Conservation (phyloP, 2,329 filamentous ascomycete genomes). For the Venturia carpophila region DNA sequence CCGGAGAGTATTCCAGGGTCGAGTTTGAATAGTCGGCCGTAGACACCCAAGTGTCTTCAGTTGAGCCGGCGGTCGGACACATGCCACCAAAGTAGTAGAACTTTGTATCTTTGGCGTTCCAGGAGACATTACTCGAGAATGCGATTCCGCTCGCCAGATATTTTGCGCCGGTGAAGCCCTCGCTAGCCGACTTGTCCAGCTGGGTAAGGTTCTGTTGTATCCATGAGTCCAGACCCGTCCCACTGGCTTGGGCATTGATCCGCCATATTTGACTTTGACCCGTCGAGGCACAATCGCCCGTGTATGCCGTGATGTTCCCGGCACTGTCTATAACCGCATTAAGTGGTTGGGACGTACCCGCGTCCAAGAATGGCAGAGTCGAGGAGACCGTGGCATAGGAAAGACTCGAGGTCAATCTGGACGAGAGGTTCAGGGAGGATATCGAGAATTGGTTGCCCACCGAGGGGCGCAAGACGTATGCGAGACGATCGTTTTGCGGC, state of each 20-base stretch:
- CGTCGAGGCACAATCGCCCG: constrained; percentile 59
- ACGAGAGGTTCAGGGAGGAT: constrained; percentile 58
- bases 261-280: constrained; percentile 56
- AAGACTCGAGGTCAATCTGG: constrained; percentile 42
- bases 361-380: constrained; percentile 55
- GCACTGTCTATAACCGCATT: constrained; percentile 57
- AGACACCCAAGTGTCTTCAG: constrained; percentile 50
- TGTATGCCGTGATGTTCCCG: constrained; percentile 65
- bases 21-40: constrained; percentile 69
- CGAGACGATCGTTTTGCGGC: constrained; percentile 45
- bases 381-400: constrained; percentile 44
- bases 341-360: constrained; percentile 50
- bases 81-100: constrained; percentile 83
- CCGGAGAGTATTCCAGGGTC: constrained; percentile 61
- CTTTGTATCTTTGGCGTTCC: constrained; percentile 20
- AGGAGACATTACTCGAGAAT: constrained; percentile 57
- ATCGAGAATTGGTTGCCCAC: constrained; percentile 46
- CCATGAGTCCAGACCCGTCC: constrained; percentile 50
- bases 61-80: constrained; percentile 54
- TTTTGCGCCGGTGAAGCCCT: constrained; percentile 41
- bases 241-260: constrained; percentile 45
- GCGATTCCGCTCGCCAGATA: constrained; percentile 54
- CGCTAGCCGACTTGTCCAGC: constrained; percentile 30
- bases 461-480: constrained; percentile 61
- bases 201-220: constrained; percentile 34